Evolutionary conservation across 2,329 filamentous ascomycete genomes (phyloP), one percentile per base, ranked within the genome.

Genomic region (Ilyonectria sp.): DNA sequence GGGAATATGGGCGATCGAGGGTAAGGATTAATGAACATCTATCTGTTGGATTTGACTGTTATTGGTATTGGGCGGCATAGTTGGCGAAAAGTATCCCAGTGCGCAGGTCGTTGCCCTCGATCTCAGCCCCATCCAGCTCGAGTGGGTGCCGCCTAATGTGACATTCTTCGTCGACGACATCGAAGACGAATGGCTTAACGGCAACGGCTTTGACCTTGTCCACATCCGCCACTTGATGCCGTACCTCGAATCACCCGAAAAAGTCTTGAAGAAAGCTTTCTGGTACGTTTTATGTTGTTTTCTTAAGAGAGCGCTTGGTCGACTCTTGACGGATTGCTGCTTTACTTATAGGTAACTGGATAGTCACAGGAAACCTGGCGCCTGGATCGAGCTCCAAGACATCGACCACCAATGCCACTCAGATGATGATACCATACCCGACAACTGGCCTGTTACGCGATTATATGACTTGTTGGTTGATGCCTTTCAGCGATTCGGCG

Each of bases 101-200:
- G 74, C 74, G 10, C 70, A 74, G 0, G 72, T 76, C 0, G 9
- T 74, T 0, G 74, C 69, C 6, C 67, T 74, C 4, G 74, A 76
- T 10, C 62, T 76, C 1, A 70, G 65, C 4, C 74, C 74, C 1
- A 76, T 76, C 2, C 74, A 76, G 3, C 72, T 74, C 0, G 56
- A 59, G 80, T 80, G 81, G 81, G 80, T 82, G 0, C 81, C 81
- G 0, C 79, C 81, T 0, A 83, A 83, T 17, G 76, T 83, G 21
- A 76, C 71, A 29, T 83, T 83, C 19, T 54, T 82, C 9, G 79
- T 80, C 13, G 79, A 81, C 23, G 79, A 81, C 49, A 73, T 77
- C 17, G 79, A 90, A 69, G 82, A 86, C 54, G 81, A 85, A 0
- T 91, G 89, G 89, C 63, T 72, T 53, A 69, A 73, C 11, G 72